Evolutionary conservation across 108 stramenopile genomes (phyloP), one percentile per base, ranked within the genome.

Genomic region (Discostella pseudostelligera): DNA sequence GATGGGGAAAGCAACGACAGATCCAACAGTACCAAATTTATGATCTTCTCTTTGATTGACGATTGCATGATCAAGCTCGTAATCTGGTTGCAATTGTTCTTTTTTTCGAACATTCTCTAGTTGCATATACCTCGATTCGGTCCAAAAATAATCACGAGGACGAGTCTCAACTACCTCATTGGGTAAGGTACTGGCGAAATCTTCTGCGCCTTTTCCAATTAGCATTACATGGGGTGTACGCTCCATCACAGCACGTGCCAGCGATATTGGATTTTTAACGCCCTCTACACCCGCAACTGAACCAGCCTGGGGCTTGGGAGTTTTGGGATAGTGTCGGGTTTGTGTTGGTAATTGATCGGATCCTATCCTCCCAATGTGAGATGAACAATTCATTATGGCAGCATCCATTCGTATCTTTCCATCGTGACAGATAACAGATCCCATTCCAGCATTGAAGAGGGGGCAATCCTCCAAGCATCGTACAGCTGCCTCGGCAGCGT

Each of bases 11-110:
- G 56, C 45, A 35, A 66, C 73, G 47, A 74, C 67, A 61, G 59
- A 74, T 44, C 73, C 73, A 19, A 74, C 73, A 4, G 73, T 74
- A 12, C 67, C 67, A 62, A 74, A 74, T 21, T 74, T 74, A 1
- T 59, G 53, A 14, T 66, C 49, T 16, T 61, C 44, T 7, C 4
- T 0, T 36, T 36, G n/a, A n/a, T n/a, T n/a, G n/a, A n/a, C 43
- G 10, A 42, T 46, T 21, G 62, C 55, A 46, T 72, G 70, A 51
- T 72, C 70, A 37, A 72, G 42, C 54, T 72, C n/a, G n/a, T n/a
- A n/a, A n/a, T n/a, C n/a, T n/a, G n/a, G 37, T 43, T 56, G 35
- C 2, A 4, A 19, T 67, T 22, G 56, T 39, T 24, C 24, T 17
- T 61, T 12, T 14, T 42, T 67, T 6, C 72, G 65, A 36, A 67